Evolutionary conservation across 805 yeast species (phyloP), one percentile per base, ranked within the genome.

Genomic region (Alloascoidea hylecoeti): DNA sequence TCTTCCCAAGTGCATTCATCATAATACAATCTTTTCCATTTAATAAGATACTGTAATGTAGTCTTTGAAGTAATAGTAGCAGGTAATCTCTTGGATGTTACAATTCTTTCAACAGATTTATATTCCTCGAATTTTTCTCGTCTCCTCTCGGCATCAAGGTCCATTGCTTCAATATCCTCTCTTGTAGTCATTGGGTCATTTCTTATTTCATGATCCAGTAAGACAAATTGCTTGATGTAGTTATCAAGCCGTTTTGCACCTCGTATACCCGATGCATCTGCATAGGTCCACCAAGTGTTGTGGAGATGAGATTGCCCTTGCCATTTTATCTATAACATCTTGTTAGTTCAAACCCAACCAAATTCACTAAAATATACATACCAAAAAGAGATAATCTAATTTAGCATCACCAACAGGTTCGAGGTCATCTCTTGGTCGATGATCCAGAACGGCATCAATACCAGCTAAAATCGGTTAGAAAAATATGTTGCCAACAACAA

Each of bases 1-100:
- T 75, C 72, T 59, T 92, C 99, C 97, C 97, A 92, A 4, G 97
- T 85, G 42, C 95, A 84, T 49, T 83, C 94, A 57, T 94, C 97
- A 52, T 92, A 92, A 49, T 88, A 82, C 18, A 92, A 67, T 39
- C 97, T 70, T 53, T 76, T 78, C 98, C 98, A 92, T 57, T 92
- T 92, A 43, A 88, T 89, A 43, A 79, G 72, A 56, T 92, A 92
- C 52, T 78, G 78, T 43, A 92, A 64, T 39, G 70, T 76, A 16
- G 78, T 73, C 18, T 68, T 68, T 32, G 82, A 86, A 39, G 65
- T 71, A 9, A 75, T 86, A 18, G 46, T 51, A 17, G 47, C 49
- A 4, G 47, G 47, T 12, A 55, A 51, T 54, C 98, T 75, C 48
- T 84, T 83, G 38, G 88, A 75, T 41, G 84, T 86, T 23, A 89